Conservation (phyloP, 2,329 filamentous ascomycete species). For the Ceratocystis harringtonii region DNA sequence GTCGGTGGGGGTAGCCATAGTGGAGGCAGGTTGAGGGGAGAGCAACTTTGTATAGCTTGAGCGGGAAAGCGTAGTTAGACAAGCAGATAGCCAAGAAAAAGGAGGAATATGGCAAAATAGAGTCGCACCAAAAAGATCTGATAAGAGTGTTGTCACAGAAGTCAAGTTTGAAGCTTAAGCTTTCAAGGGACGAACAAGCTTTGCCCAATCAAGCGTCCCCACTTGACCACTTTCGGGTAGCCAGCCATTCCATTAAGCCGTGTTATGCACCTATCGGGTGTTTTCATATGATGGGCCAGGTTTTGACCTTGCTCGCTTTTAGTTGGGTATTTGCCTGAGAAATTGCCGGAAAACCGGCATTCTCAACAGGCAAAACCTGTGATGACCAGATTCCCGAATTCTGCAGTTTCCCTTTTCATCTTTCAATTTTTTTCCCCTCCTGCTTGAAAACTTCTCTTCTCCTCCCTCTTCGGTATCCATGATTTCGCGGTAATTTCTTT, state of each 20-base stretch:
- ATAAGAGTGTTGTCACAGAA: not conserved
- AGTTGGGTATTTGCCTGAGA: not conserved
- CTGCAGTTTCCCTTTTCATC: conserved; percentile 3
- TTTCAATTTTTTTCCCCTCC: conserved; percentile 6
- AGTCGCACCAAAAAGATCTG: not conserved
- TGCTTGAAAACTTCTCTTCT: conserved; percentile 4
- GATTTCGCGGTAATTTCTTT: not conserved
- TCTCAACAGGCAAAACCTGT: not conserved
- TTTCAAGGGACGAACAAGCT: not conserved
- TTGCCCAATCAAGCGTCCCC: not conserved
- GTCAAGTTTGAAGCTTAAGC: not conserved
- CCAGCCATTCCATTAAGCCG: not conserved
- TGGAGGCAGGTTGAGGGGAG: not conserved
- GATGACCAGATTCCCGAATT: conserved; percentile 4
- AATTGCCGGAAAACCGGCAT: not conserved
- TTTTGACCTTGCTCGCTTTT: too few relatives aligned
- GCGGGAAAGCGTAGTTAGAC: too few relatives aligned
- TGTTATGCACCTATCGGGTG: not conserved
- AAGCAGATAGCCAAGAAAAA: not conserved
- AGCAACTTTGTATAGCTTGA: not conserved
- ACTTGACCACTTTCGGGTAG: not conserved
- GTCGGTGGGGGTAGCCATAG: conserved; percentile 19
- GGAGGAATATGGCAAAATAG: not conserved
- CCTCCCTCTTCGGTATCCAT: conserved; percentile 5
- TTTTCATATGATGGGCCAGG: not conserved